A percentile compares a stretch with the other conserved stretches of the same genome.
Conservation (phyloP, 129 eudicot species). For the Heracleum sosnowskyi region DNA sequence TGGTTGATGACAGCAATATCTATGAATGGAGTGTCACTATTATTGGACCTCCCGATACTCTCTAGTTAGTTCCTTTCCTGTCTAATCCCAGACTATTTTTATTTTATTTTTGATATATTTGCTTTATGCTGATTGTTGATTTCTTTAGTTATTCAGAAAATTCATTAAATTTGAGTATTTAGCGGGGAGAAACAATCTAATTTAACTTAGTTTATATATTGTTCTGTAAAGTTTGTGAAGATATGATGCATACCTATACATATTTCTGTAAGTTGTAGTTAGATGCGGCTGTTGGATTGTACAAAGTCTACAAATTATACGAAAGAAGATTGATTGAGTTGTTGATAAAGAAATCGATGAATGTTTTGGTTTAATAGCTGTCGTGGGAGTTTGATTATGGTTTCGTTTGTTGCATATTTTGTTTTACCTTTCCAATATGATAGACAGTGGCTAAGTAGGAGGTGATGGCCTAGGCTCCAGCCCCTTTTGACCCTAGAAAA, state of each 20-base stretch:
- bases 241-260: background rate
- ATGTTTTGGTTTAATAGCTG: background rate
- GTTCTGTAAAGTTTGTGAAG: background rate
- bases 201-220: background rate
- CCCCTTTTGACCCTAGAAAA: no score
- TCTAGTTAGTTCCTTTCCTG: slow-evolving; percentile 25
- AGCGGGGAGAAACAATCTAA: background rate
- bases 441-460: no score
- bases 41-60: slow-evolving; percentile 54
- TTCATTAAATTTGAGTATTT: background rate
- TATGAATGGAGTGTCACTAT: slow-evolving; percentile 63
- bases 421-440: background rate
- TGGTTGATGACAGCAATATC: slow-evolving; percentile 47
- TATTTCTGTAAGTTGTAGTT: background rate
- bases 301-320: background rate
- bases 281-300: background rate
- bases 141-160: background rate
- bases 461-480: no score
- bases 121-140: background rate
- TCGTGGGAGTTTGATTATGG: background rate
- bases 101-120: background rate
- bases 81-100: background rate
- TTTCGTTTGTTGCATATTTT: background rate
- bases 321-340: background rate
- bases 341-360: background rate